These are phyloP conservation scores for Thuja plicata DNA, from an alignment of 83 land plant genomes.

Conservation along the genomic window DNA sequence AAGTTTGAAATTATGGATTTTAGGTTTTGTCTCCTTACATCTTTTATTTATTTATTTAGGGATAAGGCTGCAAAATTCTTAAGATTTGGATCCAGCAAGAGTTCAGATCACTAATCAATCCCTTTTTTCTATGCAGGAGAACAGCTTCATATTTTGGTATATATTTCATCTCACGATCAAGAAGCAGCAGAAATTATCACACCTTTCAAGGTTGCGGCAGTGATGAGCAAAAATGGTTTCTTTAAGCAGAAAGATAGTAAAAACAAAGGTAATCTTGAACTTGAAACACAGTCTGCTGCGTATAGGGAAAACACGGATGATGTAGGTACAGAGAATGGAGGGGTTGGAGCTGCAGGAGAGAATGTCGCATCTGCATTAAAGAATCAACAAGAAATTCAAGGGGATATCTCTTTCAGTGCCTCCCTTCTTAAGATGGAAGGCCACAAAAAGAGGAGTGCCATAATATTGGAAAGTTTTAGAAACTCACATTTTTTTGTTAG, in stretches of 20 bases:
- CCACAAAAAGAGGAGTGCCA: slow-evolving; percentile 50
- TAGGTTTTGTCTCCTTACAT: neutral
- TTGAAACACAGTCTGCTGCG: neutral
- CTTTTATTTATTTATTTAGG: neutral
- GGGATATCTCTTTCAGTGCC: slow-evolving; percentile 45
- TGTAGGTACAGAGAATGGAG: slow-evolving; percentile 8
- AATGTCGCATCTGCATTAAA: slow-evolving; percentile 23
- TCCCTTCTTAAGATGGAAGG: slow-evolving; percentile 58
- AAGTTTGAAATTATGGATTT: neutral
- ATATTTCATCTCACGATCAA: slow-evolving; percentile 55
- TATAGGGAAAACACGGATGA: slow-evolving; percentile 1
- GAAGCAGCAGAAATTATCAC: slow-evolving; percentile 61
- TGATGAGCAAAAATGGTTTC: slow-evolving; percentile 54
- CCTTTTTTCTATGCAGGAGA: slow-evolving; percentile 46
- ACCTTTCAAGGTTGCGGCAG: slow-evolving; percentile 68
- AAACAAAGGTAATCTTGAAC: slow-evolving; percentile 19
- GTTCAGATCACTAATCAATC: neutral
- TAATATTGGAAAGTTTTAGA: slow-evolving; percentile 64
- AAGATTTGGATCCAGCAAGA: neutral
- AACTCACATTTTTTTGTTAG: slow-evolving; percentile 91
- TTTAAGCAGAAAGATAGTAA: slow-evolving; percentile 17
- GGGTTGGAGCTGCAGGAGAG: slow-evolving; percentile 15
- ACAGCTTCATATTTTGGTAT: slow-evolving; percentile 57
- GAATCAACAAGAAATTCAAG: slow-evolving; percentile 10
- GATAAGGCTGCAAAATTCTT: neutral